Evolutionary conservation across 2,329 filamentous ascomycete species (phyloP), one percentile per base, ranked within the genome.

Genomic region (Eutypella sp.): DNA sequence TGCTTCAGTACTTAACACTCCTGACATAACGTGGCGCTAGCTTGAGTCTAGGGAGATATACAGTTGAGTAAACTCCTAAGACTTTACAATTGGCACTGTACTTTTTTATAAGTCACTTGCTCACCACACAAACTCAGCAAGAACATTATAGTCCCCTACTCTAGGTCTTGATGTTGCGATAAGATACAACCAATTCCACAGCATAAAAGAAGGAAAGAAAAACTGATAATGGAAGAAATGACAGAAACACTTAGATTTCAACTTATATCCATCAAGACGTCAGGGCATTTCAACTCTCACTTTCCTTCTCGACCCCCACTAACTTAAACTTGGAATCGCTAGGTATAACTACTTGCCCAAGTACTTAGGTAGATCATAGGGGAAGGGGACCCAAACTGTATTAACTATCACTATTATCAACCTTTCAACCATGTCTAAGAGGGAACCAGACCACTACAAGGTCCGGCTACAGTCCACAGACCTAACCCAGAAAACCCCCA

Each of bases 401-500:
- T 33, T 5, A 33, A 7, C 16, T 33, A 7, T 33, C 11, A 22
- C 27, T 22, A 42, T 20, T 24, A 18, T 18, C 20, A 15, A n/a
- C 23, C 8, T 20, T 22, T 4, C 22, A 42, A 15, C 23, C 27
- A 39, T 24, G 31, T 51, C n/a, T 15, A 50, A 41, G 40, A 40
- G 25, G 25, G 46, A 55, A 42, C 46, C 41, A 19, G 25, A 49
- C 23, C 29, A 53, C 24, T 29, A 55, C 39, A 65, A 65, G 50
- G 52, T 59, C n/a, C 59, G 62, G 44, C 53, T 59, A 18, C 60
- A 63, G 42, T 56, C 60, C 10, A 57, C 59, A 33, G 62, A 65
- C 38, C 53, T 60, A 9, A 49, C 41, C 20, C 56, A 59, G 47
- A 62, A 61, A 52, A 59, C 56, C 19, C 59, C 58, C 36, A 62